phyloP scores from a whole-genome alignment of 257 asterid genomes.

The Solanum corneliomulleri region DNA sequence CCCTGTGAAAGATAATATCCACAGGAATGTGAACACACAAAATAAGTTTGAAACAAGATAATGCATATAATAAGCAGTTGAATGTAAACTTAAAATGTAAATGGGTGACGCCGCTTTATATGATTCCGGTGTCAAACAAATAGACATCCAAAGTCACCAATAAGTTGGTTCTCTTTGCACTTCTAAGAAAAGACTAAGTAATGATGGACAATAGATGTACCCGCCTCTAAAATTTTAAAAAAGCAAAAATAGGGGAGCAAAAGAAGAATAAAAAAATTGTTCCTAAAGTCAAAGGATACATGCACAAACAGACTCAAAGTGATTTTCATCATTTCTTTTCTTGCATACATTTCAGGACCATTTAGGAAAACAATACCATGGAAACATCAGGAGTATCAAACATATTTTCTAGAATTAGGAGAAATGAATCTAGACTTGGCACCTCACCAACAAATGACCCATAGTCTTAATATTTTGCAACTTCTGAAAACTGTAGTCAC shows the following conservation, averaged over 20 bases:
- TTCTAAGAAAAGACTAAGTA: neutral
- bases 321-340: neutral
- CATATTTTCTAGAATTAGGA: neutral
- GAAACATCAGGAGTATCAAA: neutral
- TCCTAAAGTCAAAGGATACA: neutral
- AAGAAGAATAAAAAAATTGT: neutral
- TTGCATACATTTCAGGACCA: neutral
- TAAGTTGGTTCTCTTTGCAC: neutral
- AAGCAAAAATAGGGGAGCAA: neutral
- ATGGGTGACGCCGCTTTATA: neutral
- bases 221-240: neutral
- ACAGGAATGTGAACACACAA: neutral
- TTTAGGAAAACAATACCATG: neutral
- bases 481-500: neutral
- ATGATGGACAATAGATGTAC: neutral
- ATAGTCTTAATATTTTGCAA: neutral
- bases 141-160: neutral
- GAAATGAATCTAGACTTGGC: neutral
- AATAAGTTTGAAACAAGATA: neutral
- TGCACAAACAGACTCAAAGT: neutral
- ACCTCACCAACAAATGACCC: neutral
- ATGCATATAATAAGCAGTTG: neutral
- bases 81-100: neutral
- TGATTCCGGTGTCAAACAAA: neutral
- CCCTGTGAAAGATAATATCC: conserved; percentile 44